A percentile compares a stretch with the other conserved stretches of the same genome.
phyloP scores from a whole-genome alignment of 148 eudicot genomes.

The Rhododendron molle region DNA sequence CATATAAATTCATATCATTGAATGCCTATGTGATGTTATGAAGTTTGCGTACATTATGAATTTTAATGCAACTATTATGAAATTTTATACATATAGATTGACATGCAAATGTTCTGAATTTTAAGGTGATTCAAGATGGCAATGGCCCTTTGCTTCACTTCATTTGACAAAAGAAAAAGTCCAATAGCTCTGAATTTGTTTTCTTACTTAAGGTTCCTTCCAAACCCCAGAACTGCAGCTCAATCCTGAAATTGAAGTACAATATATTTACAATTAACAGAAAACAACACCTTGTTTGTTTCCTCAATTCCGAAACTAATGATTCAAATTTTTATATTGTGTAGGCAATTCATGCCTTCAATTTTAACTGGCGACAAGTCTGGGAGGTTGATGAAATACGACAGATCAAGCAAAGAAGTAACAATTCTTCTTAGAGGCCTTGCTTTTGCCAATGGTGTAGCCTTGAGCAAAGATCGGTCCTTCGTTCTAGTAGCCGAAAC shows the following conservation, averaged over 20 bases:
- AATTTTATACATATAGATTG: background rate
- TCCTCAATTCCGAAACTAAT: background rate
- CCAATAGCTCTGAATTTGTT: background rate
- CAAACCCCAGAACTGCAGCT: background rate
- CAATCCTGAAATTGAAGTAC: background rate
- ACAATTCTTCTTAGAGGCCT: conserved; percentile 45
- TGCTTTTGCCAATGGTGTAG: conserved; percentile 83
- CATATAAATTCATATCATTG: background rate
- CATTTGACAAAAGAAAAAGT: background rate
- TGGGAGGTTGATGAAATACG: conserved; percentile 70
- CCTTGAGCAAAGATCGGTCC: conserved; percentile 56
- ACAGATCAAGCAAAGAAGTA: conserved; percentile 45
- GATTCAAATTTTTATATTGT: background rate
- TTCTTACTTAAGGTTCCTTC: background rate
- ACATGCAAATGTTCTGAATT: background rate
- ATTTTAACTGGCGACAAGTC: conserved; percentile 56
- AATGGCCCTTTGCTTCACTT: background rate
- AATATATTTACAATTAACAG: background rate
- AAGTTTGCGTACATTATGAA: background rate
- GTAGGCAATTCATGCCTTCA: conserved; percentile 57
- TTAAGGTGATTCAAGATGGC: background rate
- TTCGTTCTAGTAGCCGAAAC: conserved; percentile 65
- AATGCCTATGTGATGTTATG: background rate
- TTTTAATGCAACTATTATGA: background rate
- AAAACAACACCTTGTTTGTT: background rate